Conservation (phyloP, 306 rosid genomes). For the Trifolium pratense region DNA sequence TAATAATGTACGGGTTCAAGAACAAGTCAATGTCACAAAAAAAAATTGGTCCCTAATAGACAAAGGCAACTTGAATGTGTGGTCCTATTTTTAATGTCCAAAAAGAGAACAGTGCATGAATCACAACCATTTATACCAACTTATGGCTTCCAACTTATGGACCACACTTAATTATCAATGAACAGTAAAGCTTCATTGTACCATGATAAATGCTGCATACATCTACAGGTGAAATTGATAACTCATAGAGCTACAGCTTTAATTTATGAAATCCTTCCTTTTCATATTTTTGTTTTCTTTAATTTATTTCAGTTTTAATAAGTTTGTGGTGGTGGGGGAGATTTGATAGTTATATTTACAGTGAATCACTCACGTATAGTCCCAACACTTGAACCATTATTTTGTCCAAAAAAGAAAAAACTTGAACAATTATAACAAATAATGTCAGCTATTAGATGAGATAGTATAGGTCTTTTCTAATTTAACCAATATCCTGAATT, state of each 20-base stretch:
- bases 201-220: slow-evolving; percentile 44
- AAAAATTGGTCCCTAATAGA: slow-evolving; percentile 41
- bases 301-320: slow-evolving; percentile 2
- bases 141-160: slow-evolving; percentile 42
- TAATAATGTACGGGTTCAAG: slow-evolving; percentile 22
- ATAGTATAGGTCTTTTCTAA: no score
- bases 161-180: slow-evolving; percentile 46
- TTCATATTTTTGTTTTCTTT: slow-evolving; percentile 15
- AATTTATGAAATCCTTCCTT: slow-evolving; percentile 32
- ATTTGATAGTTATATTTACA: slow-evolving; percentile 36
- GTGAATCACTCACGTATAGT: neutral
- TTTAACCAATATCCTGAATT: no score
- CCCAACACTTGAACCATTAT: neutral
- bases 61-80: slow-evolving; percentile 34
- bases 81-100: slow-evolving; percentile 51
- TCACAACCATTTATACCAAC: slow-evolving; percentile 46
- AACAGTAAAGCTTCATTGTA: slow-evolving; percentile 34
- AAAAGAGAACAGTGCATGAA: slow-evolving; percentile 52
- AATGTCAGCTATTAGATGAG: neutral
- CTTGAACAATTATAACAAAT: neutral
- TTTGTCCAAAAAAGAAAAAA: no score
- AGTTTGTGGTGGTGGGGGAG: slow-evolving; percentile 33
- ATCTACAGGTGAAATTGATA: slow-evolving; percentile 55
- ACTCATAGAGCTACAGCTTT: slow-evolving; percentile 48
- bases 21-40: slow-evolving; percentile 42